These are phyloP conservation scores for Sarocladium brachiariae DNA, from an alignment of 2,329 filamentous ascomycete genomes.

Conservation along the genomic window DNA sequence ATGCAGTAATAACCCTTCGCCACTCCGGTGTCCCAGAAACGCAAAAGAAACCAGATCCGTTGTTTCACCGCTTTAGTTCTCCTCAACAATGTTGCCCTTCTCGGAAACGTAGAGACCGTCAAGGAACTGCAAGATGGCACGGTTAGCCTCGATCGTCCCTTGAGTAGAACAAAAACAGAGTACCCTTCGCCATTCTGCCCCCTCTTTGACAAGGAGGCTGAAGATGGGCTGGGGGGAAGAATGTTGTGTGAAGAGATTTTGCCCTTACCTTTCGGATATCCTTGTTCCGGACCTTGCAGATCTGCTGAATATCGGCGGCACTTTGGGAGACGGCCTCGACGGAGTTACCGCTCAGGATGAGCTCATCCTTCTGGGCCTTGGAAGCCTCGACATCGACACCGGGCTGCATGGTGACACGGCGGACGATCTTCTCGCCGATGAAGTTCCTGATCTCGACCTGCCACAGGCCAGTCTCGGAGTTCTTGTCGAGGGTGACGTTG, in stretches of 20 bases:
- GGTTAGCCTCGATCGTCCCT: no score
- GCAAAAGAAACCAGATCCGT: constrained; percentile 42
- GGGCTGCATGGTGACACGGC: constrained; percentile 78
- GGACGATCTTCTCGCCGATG: constrained; percentile 98
- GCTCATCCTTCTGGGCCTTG: constrained; percentile 95
- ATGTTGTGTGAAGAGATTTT: no score
- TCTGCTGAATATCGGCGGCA: constrained; percentile 98
- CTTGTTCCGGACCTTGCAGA: constrained; percentile 99
- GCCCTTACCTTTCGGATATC: constrained; percentile 93
- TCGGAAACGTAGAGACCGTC: constrained; percentile 99
- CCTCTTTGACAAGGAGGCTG: no score
- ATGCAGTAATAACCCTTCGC: constrained; percentile 57
- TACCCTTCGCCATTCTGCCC: no score
- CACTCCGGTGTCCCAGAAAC: constrained; percentile 58
- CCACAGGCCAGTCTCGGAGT: constrained; percentile 76
- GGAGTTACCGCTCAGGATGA: constrained; percentile 86
- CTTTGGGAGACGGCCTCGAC: constrained; percentile 96
- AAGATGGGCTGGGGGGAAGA: no score
- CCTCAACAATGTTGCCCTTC: constrained; percentile 87
- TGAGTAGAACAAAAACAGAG: no score
- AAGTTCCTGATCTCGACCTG: constrained; percentile 99
- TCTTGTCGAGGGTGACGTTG: constrained; percentile 99
- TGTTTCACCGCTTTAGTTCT: constrained; percentile 40
- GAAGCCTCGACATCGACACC: constrained; percentile 90
- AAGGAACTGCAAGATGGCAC: constrained; percentile 63